Conservation (phyloP, 176 grass and related monocot genomes). For the maize (Zea mays) region DNA sequence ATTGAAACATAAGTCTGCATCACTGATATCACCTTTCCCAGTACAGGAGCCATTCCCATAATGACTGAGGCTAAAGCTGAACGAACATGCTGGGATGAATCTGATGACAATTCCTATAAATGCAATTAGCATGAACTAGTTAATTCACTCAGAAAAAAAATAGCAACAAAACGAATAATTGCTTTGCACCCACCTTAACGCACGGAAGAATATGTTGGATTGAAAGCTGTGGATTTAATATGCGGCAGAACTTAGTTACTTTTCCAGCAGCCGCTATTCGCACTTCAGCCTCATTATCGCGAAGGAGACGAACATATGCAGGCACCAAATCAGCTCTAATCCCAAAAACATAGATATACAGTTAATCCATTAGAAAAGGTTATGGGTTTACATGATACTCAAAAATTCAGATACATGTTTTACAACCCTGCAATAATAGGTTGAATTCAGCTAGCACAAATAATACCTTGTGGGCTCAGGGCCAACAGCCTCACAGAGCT, state of each 20-base stretch:
- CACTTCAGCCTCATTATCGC: conserved; percentile 85
- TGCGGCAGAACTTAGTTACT: conserved; percentile 81
- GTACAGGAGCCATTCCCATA: conserved; percentile 81
- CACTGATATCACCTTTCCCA: conserved; percentile 60
- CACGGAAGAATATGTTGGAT: conserved; percentile 85
- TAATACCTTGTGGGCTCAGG: conserved; percentile 66
- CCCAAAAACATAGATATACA: background rate
- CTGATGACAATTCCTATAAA: conserved; percentile 64
- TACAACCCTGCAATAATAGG: background rate
- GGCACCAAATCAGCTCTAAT: conserved; percentile 66
- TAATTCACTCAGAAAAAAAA: background rate
- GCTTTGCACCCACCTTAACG: conserved; percentile 51
- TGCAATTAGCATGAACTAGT: conserved; percentile 9
- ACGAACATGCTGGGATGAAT: conserved; percentile 89
- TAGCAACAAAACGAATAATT: background rate
- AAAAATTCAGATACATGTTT: background rate
- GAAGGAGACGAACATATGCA: conserved; percentile 78
- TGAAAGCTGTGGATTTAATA: conserved; percentile 60
- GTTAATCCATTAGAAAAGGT: background rate
- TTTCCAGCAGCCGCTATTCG: conserved; percentile 84
- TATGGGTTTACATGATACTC: background rate
- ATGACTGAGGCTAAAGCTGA: conserved; percentile 86
- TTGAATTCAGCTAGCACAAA: background rate
- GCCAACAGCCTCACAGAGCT: conserved; percentile 79
- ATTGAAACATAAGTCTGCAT: background rate